These are phyloP conservation scores for Neonectria punicea DNA, from an alignment of 2,329 filamentous ascomycete genomes.

Conservation along the genomic window DNA sequence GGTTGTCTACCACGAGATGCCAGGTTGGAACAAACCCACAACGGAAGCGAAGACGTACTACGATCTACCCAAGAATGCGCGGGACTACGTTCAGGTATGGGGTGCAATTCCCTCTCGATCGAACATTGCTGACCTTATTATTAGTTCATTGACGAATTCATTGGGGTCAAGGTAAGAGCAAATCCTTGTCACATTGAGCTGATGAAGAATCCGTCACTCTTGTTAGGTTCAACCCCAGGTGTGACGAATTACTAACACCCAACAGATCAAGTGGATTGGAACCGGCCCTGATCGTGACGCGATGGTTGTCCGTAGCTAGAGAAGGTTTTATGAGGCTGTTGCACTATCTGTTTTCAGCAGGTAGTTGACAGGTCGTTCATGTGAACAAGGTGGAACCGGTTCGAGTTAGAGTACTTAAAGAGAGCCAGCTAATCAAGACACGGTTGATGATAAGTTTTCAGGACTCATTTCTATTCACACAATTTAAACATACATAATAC, in stretches of 20 bases:
- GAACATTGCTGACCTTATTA: constrained; percentile 27
- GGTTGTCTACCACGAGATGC: constrained; percentile 74
- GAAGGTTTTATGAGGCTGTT: neutral
- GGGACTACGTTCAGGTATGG: constrained; percentile 68
- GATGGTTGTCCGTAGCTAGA: constrained; percentile 60
- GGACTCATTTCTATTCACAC: neutral
- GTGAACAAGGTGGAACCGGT: no score
- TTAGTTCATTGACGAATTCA: constrained; percentile 71
- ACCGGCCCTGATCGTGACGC: constrained; percentile 74
- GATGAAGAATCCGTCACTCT: neutral
- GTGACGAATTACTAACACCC: constrained; percentile 28
- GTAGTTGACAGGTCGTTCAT: neutral
- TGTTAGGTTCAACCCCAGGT: neutral
- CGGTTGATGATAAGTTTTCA: neutral
- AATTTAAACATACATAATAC: neutral
- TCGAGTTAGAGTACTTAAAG: neutral
- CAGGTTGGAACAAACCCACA: constrained; percentile 75
- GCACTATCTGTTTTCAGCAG: neutral
- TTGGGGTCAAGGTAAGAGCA: constrained; percentile 62
- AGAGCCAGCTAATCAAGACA: neutral
- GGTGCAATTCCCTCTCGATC: constrained; percentile 4
- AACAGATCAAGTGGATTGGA: constrained; percentile 69
- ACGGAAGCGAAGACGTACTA: constrained; percentile 68
- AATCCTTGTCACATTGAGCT: constrained; percentile 19
- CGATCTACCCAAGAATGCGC: constrained; percentile 72